Evolutionary conservation across 73 alveolate species (phyloP).

Genomic region (Paramecium sonneborni): DNA sequence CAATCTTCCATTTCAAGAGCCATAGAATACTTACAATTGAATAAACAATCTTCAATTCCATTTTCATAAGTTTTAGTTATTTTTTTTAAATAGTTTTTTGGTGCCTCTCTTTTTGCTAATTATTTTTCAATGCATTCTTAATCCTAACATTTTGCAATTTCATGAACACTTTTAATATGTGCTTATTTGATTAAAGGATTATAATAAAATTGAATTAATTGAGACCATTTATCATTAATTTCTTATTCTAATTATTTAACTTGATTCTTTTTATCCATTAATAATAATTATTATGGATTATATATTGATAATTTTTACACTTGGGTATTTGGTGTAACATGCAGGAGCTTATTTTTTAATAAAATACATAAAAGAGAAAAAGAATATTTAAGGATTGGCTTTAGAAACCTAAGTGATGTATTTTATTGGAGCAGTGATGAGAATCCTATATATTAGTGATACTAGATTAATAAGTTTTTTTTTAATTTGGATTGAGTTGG

Average conservation of each 20-base stretch:
- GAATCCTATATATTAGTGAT: slow-evolving; percentile 59
- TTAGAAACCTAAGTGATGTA: slow-evolving; percentile 66
- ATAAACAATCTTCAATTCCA: background rate
- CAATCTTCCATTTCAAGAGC: background rate
- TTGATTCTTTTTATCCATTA: background rate
- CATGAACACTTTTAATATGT: background rate
- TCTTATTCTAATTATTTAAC: background rate
- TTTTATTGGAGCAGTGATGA: slow-evolving; percentile 62
- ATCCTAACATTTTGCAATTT: background rate
- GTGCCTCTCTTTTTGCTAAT: background rate
- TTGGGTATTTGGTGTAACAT: slow-evolving; percentile 64
- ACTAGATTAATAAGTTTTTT: slow-evolving; percentile 47
- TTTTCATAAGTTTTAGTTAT: background rate
- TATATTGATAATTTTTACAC: slow-evolving; percentile 42
- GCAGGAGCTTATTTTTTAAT: slow-evolving; percentile 32
- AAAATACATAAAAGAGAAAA: slow-evolving; percentile 35
- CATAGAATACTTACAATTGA: background rate
- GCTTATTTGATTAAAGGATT: background rate
- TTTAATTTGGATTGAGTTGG: slow-evolving; percentile 48
- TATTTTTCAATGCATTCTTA: background rate
- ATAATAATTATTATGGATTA: slow-evolving; percentile 36
- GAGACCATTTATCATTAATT: background rate
- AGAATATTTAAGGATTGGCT: slow-evolving; percentile 45
- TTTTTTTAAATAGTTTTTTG: background rate
- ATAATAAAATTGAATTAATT: background rate